phyloP scores from a whole-genome alignment of 257 asterid species.

The Linaria vulgaris region DNA sequence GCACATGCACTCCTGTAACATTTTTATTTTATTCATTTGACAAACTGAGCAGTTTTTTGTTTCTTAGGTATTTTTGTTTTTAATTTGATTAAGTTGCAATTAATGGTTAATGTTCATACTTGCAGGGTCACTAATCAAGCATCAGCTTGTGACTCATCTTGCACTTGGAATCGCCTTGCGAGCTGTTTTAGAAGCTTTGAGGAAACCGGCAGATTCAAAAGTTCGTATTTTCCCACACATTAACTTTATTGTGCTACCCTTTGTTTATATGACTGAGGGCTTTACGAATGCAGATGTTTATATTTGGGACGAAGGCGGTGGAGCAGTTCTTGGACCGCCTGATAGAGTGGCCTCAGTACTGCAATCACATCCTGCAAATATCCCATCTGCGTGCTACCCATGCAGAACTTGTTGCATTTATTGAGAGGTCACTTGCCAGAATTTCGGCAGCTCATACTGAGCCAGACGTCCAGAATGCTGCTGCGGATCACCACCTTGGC shows the following conservation, averaged over 20 bases:
- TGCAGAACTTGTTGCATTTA: slow-evolving; percentile 63
- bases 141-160: slow-evolving; percentile 85
- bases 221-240: slow-evolving; percentile 39
- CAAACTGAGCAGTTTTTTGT: no score
- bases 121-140: slow-evolving; percentile 90
- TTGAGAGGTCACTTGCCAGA: slow-evolving; percentile 72
- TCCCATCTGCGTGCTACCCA: slow-evolving; percentile 86
- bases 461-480: slow-evolving; percentile 54
- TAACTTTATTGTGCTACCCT: neutral
- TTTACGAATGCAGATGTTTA: slow-evolving; percentile 70
- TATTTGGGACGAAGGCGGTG: slow-evolving; percentile 88
- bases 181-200: slow-evolving; percentile 88
- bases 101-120: slow-evolving; percentile 15
- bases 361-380: slow-evolving; percentile 95
- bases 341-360: slow-evolving; percentile 97
- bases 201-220: slow-evolving; percentile 92
- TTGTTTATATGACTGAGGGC: slow-evolving; percentile 19
- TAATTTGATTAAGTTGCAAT: no score
- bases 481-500: no score
- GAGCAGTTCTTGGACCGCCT: slow-evolving; percentile 95
- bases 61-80: neutral
- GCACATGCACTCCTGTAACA: no score
- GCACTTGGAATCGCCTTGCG: slow-evolving; percentile 96
- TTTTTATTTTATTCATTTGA: no score
- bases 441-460: slow-evolving; percentile 71